Base-by-base conservation (phyloP, 306 rosid genomes). In the Macrotyloma uniflorum region DNA sequence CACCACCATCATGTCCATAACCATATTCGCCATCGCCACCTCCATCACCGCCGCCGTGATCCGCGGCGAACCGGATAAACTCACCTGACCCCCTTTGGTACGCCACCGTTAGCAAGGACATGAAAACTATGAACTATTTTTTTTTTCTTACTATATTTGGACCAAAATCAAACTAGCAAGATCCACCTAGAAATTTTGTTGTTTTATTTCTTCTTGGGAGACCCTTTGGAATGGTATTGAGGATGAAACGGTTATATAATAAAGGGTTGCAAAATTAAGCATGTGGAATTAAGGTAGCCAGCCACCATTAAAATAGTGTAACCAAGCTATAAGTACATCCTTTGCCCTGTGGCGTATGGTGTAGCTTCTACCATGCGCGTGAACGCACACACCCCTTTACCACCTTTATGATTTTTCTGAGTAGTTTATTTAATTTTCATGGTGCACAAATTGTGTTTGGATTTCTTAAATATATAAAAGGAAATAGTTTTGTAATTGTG, bases 31-130 rank as follows among this genome's bases (percentile, higher is more conserved):
- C 69, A 8, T 57, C 58, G 20, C 14, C 43, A 5, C 23, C 32
- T 0, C 5, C 70, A 5, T 30, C 71, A 0, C 12, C 67, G 4
- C 74, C 47, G 14, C 55, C 78, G 0, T 1, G 49, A 18, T 57
- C 42, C 33, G 38, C 75, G 46, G 74, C 50, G 78, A 61, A 72
- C 46, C 72, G 38, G 72, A 13, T 49, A 50, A 82, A 76, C 77
- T 83, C 83, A 6, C 75, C 67, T 24, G 83, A 76, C 9, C 78
- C 75, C n/a, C 83, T 79, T 67, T 79, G 86, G 24, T 79, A 80
- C 84, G 89, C 89, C 89, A 86, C 86, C 24, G 80, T 86, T 71
- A 55, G 45, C 67, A 79, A 79, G 83, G 80, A 83, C 79, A 82
- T 82, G 84, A 22, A 86, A 75, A 58, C 30, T 19, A 35, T 32